phyloP scores from a whole-genome alignment of 371 early-diverging fungal genomes.

The Coemansia sp. region DNA sequence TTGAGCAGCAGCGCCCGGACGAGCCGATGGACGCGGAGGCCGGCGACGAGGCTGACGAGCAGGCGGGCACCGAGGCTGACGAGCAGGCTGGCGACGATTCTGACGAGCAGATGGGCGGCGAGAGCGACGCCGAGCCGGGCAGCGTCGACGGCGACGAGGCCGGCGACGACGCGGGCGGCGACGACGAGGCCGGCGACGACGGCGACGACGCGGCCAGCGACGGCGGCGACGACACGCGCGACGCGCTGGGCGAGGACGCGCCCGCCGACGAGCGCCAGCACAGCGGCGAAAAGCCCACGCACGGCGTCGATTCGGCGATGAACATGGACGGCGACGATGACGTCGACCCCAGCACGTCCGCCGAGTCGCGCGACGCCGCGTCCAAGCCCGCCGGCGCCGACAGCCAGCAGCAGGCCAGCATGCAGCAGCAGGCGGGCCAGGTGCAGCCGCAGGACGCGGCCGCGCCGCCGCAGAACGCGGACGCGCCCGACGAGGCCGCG shows the following conservation, averaged over 20 bases:
- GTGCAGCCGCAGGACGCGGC: conserved; percentile 17
- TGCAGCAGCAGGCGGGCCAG: not conserved
- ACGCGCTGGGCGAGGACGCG: conserved; percentile 50
- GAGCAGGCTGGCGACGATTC: conserved; percentile 52
- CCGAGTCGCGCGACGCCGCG: conserved; percentile 28
- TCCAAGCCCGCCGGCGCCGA: conserved; percentile 23
- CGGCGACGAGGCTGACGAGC: conserved; percentile 18
- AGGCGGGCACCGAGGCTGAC: conserved; percentile 10
- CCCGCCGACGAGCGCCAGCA: conserved; percentile 17
- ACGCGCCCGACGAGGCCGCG: conserved; percentile 11
- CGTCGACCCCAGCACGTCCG: conserved; percentile 20
- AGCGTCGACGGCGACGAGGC: conserved; percentile 29
- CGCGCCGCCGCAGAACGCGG: conserved; percentile 3
- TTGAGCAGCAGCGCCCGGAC: conserved; percentile 45
- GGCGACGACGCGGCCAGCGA: conserved; percentile 7
- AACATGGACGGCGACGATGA: conserved; percentile 41
- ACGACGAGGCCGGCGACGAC: conserved; percentile 36
- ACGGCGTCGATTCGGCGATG: conserved; percentile 41
- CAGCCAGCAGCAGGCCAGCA: conserved; percentile 10
- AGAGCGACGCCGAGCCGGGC: conserved; percentile 51
- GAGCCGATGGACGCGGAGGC: conserved; percentile 54
- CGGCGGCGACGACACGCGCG: conserved; percentile 9
- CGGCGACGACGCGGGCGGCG: conserved; percentile 52
- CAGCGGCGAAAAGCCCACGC: conserved; percentile 30
- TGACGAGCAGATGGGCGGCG: conserved; percentile 42